These are phyloP conservation scores for Penicillium sp. DNA, from an alignment of 2,329 filamentous ascomycete species.

Conservation along the genomic window DNA sequence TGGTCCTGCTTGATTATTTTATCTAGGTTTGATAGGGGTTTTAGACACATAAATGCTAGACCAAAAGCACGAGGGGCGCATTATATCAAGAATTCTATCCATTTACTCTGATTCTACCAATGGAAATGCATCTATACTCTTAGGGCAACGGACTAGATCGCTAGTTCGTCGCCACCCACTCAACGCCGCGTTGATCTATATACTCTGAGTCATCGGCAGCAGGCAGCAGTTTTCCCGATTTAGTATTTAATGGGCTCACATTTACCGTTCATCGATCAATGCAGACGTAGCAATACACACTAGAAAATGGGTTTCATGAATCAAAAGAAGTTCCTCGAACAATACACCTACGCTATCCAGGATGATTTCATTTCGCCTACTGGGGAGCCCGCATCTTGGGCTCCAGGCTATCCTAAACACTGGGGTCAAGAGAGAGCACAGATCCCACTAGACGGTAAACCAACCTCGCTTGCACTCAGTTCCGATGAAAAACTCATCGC, in stretches of 20 bases:
- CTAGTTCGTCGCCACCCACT: too few relatives aligned
- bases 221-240: not conserved
- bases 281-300: not conserved
- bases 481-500: slow-evolving; percentile 1
- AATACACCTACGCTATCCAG: not conserved
- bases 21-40: too few relatives aligned
- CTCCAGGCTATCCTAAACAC: slow-evolving; percentile 3
- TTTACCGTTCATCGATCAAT: not conserved
- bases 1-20: too few relatives aligned
- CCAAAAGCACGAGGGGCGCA: too few relatives aligned
- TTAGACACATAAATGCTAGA: too few relatives aligned
- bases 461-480: not conserved
- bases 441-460: not conserved
- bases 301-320: not conserved
- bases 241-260: not conserved
- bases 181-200: too few relatives aligned
- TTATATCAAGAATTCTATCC: too few relatives aligned
- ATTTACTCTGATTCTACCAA: too few relatives aligned
- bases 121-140: too few relatives aligned
- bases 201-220: not conserved
- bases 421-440: slow-evolving; percentile 5
- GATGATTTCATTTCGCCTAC: not conserved
- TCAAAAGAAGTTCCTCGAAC: not conserved
- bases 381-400: slow-evolving; percentile 2
- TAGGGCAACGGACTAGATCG: too few relatives aligned